phyloP scores from a whole-genome alignment of 768 basidiomycete species.

The Leccinum sublutescens region DNA sequence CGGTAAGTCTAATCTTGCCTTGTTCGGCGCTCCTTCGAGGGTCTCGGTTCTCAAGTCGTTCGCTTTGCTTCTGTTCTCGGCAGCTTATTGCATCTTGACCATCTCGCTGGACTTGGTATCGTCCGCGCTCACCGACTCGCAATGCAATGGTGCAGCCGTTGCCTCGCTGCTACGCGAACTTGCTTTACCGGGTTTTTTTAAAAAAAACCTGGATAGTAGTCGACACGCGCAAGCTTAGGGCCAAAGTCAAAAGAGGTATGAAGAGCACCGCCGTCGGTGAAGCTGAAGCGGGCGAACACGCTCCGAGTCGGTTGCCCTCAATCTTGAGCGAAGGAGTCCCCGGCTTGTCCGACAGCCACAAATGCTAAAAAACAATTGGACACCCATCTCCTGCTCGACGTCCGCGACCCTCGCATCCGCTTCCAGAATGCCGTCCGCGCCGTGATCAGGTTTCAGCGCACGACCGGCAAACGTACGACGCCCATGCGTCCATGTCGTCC shows the following conservation, averaged over 20 bases:
- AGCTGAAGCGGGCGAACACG: background rate
- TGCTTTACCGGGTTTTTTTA: constrained; percentile 13
- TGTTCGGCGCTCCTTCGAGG: background rate
- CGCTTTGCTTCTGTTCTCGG: background rate
- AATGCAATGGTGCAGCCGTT: constrained; percentile 23
- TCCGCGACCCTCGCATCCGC: constrained; percentile 29
- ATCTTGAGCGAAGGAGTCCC: background rate
- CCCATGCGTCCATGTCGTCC: constrained; percentile 24
- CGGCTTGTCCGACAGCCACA: background rate
- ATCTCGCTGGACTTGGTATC: constrained; percentile 19
- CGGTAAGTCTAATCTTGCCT: constrained; percentile 31
- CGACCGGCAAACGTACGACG: constrained; percentile 24
- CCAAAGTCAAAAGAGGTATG: background rate
- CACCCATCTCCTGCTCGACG: constrained; percentile 18
- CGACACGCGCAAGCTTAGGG: background rate
- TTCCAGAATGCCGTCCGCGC: constrained; percentile 42
- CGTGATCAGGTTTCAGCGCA: constrained; percentile 41
- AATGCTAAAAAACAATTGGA: background rate
- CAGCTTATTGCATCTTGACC: constrained; percentile 31
- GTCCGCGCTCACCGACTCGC: constrained; percentile 25
- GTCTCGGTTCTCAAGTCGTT: background rate
- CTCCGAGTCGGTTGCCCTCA: background rate
- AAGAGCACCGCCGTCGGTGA: background rate
- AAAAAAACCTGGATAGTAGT: constrained; percentile 17
- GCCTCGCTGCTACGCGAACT: constrained; percentile 8